These are phyloP conservation scores for Exophiala mesophila DNA, from an alignment of 2,329 filamentous ascomycete genomes.

Conservation along the genomic window DNA sequence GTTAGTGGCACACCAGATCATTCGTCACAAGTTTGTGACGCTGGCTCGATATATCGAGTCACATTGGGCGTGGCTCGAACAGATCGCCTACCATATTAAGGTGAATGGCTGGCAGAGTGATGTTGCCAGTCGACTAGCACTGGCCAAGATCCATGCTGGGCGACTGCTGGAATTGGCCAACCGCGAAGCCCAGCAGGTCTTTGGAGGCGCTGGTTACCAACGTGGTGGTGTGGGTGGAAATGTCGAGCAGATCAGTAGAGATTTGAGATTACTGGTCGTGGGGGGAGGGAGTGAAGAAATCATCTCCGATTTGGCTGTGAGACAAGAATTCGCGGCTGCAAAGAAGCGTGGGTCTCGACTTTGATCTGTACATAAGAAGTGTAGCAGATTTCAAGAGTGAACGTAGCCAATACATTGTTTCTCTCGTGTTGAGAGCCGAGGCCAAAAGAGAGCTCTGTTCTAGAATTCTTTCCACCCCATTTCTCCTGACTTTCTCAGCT, in stretches of 20 bases:
- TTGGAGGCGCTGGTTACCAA: slow-evolving; percentile 68
- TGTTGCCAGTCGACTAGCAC: too few species aligned
- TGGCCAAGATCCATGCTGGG: slow-evolving; percentile 59
- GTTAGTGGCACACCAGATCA: slow-evolving; percentile 53
- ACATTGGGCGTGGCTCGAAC: slow-evolving; percentile 55
- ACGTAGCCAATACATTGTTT: too few species aligned
- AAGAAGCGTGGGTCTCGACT: too few species aligned
- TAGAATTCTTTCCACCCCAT: too few species aligned
- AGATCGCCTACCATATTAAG: slow-evolving; percentile 47
- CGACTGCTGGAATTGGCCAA: slow-evolving; percentile 50
- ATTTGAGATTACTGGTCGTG: slow-evolving; percentile 59
- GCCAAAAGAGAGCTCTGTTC: too few species aligned
- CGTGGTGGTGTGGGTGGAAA: slow-evolving; percentile 65
- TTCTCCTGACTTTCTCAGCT: too few species aligned
- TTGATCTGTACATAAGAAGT: too few species aligned
- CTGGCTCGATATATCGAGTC: slow-evolving; percentile 53
- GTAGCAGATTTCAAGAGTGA: too few species aligned
- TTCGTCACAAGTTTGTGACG: slow-evolving; percentile 51
- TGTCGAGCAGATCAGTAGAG: slow-evolving; percentile 60
- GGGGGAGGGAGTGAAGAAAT: slow-evolving; percentile 70
- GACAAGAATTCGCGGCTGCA: slow-evolving; percentile 67
- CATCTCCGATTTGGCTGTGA: slow-evolving; percentile 62
- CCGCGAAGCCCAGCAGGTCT: slow-evolving; percentile 52
- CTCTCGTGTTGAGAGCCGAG: too few species aligned
- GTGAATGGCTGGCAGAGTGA: too few species aligned